Conservation (phyloP, 352 stramenopile species). For the Lagenidium giganteum region DNA sequence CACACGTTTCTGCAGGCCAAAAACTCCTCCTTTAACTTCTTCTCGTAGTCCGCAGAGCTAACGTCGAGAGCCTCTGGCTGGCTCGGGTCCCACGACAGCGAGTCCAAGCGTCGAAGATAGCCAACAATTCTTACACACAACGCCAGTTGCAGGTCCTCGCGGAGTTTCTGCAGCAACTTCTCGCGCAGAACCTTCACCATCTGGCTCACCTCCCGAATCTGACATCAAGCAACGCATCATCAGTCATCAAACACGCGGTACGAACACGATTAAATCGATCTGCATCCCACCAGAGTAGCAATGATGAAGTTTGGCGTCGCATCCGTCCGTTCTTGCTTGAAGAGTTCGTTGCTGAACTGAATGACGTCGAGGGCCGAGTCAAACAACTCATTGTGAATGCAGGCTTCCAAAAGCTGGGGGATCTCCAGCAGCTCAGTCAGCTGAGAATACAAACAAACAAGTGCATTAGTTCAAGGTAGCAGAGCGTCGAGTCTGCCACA, state of each 20-base stretch:
- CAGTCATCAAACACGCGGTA: not conserved
- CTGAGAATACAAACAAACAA: conserved; percentile 27
- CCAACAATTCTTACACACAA: conserved; percentile 79
- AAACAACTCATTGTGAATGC: conserved; percentile 94
- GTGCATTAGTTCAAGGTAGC: conserved; percentile 8
- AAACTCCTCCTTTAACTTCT: conserved; percentile 83
- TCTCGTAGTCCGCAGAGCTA: conserved; percentile 59
- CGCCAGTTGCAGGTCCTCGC: conserved; percentile 73
- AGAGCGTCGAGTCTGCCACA: not conserved
- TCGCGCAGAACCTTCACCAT: conserved; percentile 59
- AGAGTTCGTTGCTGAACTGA: conserved; percentile 84
- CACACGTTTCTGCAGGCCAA: conserved; percentile 69
- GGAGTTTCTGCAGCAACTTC: conserved; percentile 79
- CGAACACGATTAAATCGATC: not conserved
- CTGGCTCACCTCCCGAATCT: conserved; percentile 59
- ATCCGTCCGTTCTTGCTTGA: conserved; percentile 27
- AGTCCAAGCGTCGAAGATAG: conserved; percentile 72
- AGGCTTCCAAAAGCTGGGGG: conserved; percentile 96
- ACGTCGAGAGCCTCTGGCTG: too few species aligned
- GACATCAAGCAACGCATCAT: not conserved
- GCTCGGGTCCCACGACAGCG: conserved; percentile 20
- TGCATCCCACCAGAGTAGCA: conserved; percentile 33
- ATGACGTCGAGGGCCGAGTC: conserved; percentile 96
- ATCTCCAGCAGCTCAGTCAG: conserved; percentile 97
- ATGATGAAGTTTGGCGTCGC: conserved; percentile 52